A percentile compares a stretch with the other conserved stretches of the same genome.
Conservation (phyloP, 371 early-diverging fungal genomes). For the Rhizomucor miehei region DNA sequence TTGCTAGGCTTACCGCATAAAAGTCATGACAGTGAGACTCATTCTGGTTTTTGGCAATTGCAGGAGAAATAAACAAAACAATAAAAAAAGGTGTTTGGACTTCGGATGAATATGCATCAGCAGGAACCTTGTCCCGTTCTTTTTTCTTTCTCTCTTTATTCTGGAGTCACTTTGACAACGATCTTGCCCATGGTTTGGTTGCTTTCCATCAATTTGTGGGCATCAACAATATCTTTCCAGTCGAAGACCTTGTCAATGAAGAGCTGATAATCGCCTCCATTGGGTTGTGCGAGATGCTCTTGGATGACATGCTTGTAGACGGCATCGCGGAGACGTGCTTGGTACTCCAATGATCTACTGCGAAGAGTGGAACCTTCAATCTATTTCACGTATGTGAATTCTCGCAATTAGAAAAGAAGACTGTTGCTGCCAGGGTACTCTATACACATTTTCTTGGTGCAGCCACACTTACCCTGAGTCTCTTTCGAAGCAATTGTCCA, state of each 20-base stretch:
- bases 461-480: conserved; percentile 57
- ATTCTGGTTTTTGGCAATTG: neutral
- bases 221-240: conserved; percentile 66
- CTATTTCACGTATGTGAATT: conserved; percentile 28
- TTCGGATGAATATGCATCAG: neutral
- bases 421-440: too few species aligned
- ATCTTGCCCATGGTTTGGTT: conserved; percentile 64
- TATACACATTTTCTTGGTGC: too few species aligned
- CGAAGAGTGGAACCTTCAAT: conserved; percentile 74
- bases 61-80: conserved; percentile 22
- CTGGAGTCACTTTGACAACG: conserved; percentile 33
- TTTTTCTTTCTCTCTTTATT: conserved; percentile 5
- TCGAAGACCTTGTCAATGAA: conserved; percentile 59
- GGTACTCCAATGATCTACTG: conserved; percentile 62
- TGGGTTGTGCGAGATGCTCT: conserved; percentile 31
- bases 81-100: conserved; percentile 1
- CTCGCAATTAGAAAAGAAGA: neutral
- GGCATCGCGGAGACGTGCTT: conserved; percentile 45
- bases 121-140: neutral
- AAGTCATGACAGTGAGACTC: conserved; percentile 6
- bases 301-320: conserved; percentile 51
- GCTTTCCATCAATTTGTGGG: conserved; percentile 66
- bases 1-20: conserved; percentile 8
- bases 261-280: conserved; percentile 43
- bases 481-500: conserved; percentile 57